Percentiles rank a stretch among this genome's conserved stretches.
Conservation (phyloP, 129 eudicot genomes). For the Apium graveolens region DNA sequence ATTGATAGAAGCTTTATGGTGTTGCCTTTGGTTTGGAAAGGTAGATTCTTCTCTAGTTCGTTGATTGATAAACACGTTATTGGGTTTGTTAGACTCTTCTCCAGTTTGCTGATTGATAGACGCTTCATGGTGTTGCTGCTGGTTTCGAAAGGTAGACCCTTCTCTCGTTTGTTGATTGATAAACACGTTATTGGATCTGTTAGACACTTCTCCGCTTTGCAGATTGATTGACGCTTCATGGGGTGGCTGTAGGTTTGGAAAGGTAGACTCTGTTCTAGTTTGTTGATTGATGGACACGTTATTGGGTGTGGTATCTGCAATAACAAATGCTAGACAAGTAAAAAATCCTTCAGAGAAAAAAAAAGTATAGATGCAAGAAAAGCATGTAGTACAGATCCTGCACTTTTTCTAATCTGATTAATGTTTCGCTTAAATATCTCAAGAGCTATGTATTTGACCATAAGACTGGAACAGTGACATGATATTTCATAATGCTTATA, state of each 20-base stretch:
- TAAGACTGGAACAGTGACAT: background rate
- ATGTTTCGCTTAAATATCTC: background rate
- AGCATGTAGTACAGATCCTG: background rate
- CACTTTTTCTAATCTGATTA: background rate
- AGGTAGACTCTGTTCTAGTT: slow-evolving; percentile 26
- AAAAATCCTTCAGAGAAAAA: background rate
- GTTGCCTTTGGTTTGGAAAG: slow-evolving; percentile 17
- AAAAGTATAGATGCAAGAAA: background rate
- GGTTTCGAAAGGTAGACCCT: slow-evolving; percentile 20
- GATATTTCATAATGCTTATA: background rate
- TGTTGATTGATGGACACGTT: slow-evolving; percentile 19
- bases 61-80: slow-evolving; percentile 27
- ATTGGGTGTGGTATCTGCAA: slow-evolving; percentile 26
- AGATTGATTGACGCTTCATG: slow-evolving; percentile 29
- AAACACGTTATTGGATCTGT: slow-evolving; percentile 20
- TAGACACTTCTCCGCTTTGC: slow-evolving; percentile 28
- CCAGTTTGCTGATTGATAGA: slow-evolving; percentile 24
- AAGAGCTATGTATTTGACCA: background rate
- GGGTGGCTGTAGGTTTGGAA: slow-evolving; percentile 16
- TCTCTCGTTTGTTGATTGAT: slow-evolving; percentile 27
- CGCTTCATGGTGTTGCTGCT: slow-evolving; percentile 24
- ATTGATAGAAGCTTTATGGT: slow-evolving; percentile 27
- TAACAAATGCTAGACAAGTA: slow-evolving; percentile 2
- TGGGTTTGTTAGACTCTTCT: slow-evolving; percentile 23
- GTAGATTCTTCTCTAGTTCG: slow-evolving; percentile 29